Evolutionary conservation across 805 yeast species (phyloP).

Genomic region (Starmerella etchellsii): DNA sequence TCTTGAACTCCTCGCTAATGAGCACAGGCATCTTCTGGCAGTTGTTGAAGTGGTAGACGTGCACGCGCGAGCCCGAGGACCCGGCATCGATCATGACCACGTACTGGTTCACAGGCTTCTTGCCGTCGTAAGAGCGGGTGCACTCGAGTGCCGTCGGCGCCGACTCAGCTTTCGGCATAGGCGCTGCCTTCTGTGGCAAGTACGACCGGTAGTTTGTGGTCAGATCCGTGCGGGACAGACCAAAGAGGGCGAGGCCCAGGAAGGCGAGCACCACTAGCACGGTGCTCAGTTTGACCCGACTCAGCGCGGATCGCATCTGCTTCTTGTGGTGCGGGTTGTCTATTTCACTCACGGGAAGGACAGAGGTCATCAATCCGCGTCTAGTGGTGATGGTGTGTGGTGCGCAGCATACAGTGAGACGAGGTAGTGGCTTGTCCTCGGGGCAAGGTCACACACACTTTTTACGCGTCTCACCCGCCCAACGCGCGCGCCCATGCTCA

Average conservation of each 20-base stretch:
- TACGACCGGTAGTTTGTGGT: background rate
- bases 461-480: no score
- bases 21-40: constrained; percentile 76
- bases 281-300: constrained; percentile 9
- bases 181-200: constrained; percentile 2
- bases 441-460: no score
- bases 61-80: constrained; percentile 92
- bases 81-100: constrained; percentile 98
- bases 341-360: constrained; percentile 12
- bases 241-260: constrained; percentile 1
- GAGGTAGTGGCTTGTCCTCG: no score
- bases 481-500: no score
- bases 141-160: constrained; percentile 19
- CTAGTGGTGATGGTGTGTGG: background rate
- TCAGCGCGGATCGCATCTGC: constrained; percentile 1
- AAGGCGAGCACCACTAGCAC: constrained; percentile 3
- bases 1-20: constrained; percentile 66
- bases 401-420: no score
- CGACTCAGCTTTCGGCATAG: background rate
- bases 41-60: constrained; percentile 80
- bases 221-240: background rate
- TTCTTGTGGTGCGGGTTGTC: constrained; percentile 16
- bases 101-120: constrained; percentile 39
- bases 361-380: constrained; percentile 2
- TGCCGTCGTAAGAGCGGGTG: constrained; percentile 29